Evolutionary conservation across 371 early-diverging fungal genomes (phyloP).

Genomic region (Conidiobolus incongruus): DNA sequence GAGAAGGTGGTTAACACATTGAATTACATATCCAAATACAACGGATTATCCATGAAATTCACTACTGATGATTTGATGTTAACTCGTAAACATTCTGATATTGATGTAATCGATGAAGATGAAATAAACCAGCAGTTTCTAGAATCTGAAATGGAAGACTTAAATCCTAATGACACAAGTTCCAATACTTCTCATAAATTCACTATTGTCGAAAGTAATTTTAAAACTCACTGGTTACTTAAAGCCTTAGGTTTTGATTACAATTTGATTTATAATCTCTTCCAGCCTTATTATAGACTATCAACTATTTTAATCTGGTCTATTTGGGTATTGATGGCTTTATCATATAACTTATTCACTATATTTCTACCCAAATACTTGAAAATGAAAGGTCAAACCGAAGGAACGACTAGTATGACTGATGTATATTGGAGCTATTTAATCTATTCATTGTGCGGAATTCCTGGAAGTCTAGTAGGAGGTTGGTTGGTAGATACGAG

Average conservation of each 20-base stretch:
- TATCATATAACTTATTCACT: conserved; percentile 67
- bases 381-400: conserved; percentile 22
- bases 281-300: conserved; percentile 6
- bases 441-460: conserved; percentile 48
- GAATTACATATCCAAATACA: no score
- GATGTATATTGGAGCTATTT: conserved; percentile 52
- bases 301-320: conserved; percentile 47
- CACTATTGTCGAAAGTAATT: no score
- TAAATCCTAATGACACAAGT: no score
- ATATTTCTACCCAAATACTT: conserved; percentile 57
- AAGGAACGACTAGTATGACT: conserved; percentile 13
- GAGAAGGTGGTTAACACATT: conserved; percentile 41
- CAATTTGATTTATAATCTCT: neutral
- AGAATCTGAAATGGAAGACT: no score
- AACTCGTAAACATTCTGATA: no score
- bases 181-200: no score
- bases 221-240: no score
- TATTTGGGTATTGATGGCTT: conserved; percentile 57
- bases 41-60: no score
- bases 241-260: no score
- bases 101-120: no score
- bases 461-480: conserved; percentile 63
- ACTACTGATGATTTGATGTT: no score
- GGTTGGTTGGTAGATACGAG: conserved; percentile 46
- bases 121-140: no score